A percentile compares a stretch with the other conserved stretches of the same genome.
These are phyloP conservation scores for Cordyceps cicadae DNA, from an alignment of 2,329 filamentous ascomycete genomes.

Conservation along the genomic window DNA sequence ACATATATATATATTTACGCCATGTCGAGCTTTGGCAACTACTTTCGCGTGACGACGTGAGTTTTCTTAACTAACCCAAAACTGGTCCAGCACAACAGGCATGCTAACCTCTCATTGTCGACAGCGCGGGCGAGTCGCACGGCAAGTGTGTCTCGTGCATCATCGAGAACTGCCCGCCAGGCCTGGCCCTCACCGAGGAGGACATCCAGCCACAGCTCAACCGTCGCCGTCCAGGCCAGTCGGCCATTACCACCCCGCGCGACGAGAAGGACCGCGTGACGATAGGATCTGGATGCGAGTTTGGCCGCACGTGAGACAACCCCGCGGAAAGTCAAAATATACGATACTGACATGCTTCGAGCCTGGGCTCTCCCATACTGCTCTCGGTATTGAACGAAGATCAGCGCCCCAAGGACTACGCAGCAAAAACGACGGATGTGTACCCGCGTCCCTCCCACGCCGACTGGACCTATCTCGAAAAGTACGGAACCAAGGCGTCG, in stretches of 20 bases:
- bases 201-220: conserved; percentile 96
- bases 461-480: conserved; percentile 94
- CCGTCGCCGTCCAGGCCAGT: conserved; percentile 81
- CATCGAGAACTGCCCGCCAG: conserved; percentile 84
- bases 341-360: conserved; percentile 4
- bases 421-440: conserved; percentile 29
- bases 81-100: background rate
- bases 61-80: conserved; percentile 22
- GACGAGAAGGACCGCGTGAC: conserved; percentile 87
- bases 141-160: conserved; percentile 92
- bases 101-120: conserved; percentile 10
- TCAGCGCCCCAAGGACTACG: conserved; percentile 83
- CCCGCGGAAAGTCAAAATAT: background rate
- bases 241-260: conserved; percentile 79
- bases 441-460: conserved; percentile 90
- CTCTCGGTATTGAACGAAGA: conserved; percentile 88
- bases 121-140: conserved; percentile 58
- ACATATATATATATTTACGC: conserved; percentile 13
- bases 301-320: conserved; percentile 56
- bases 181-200: conserved; percentile 72
- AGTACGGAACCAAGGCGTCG: conserved; percentile 90
- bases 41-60: conserved; percentile 76
- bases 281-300: conserved; percentile 89
- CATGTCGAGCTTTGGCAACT: conserved; percentile 79
- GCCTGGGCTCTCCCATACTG: conserved; percentile 78